Evolutionary conservation across 345 rosid species (phyloP).

Genomic region (Eutrema yunnanense): DNA sequence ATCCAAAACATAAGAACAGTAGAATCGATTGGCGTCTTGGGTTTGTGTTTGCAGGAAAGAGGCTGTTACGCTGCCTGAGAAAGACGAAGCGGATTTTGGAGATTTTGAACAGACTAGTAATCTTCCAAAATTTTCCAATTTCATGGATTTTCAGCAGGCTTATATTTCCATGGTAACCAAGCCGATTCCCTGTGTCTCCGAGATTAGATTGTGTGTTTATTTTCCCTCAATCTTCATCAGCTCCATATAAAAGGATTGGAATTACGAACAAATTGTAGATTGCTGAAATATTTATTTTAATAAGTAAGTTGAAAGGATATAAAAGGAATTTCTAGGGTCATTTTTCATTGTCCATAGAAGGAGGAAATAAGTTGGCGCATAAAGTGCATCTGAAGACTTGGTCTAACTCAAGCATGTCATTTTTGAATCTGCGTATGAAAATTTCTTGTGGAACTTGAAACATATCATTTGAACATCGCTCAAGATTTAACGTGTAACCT

Average conservation of each 20-base stretch:
- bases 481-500: neutral
- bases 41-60: slow-evolving; percentile 53
- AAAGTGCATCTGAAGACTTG: slow-evolving; percentile 26
- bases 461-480: neutral
- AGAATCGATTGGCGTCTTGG: neutral
- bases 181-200: neutral
- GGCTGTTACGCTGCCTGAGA: slow-evolving; percentile 64
- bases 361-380: slow-evolving; percentile 23
- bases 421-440: neutral
- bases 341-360: neutral
- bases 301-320: neutral
- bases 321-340: neutral
- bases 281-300: neutral
- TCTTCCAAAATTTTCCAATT: slow-evolving; percentile 31
- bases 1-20: neutral
- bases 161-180: slow-evolving; percentile 63
- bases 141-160: slow-evolving; percentile 49
- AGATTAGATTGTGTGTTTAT: neutral
- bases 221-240: neutral
- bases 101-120: slow-evolving; percentile 49
- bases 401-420: slow-evolving; percentile 14
- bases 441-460: neutral
- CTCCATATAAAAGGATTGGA: neutral
- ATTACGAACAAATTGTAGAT: neutral
- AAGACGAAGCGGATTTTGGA: slow-evolving; percentile 45